A percentile compares a stretch with the other conserved stretches of the same genome.
Evolutionary conservation across 495 filamentous ascomycete genomes (phyloP).

Genomic region (Neurospora terricola): DNA sequence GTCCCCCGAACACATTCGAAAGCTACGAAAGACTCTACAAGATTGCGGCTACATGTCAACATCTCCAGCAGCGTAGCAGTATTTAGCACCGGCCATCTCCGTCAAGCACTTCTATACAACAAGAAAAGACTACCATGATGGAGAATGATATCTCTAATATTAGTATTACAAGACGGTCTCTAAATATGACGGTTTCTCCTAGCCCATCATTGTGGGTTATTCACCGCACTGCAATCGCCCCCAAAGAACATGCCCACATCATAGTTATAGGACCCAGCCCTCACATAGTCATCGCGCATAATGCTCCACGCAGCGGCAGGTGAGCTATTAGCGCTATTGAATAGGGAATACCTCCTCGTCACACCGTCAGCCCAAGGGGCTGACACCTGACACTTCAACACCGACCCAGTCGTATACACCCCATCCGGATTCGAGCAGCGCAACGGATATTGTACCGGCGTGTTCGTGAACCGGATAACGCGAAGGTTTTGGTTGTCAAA

Average conservation of each 20-base stretch:
- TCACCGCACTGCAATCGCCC: background rate
- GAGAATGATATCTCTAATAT: background rate
- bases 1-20: conserved; percentile 38
- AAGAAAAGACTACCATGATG: no score
- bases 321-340: background rate
- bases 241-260: background rate
- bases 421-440: background rate
- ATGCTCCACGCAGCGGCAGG: background rate
- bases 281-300: background rate
- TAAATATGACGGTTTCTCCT: background rate
- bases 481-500: background rate
- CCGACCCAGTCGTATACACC: background rate
- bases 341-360: background rate
- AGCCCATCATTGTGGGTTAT: background rate
- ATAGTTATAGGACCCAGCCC: background rate
- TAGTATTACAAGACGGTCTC: background rate
- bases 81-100: background rate
- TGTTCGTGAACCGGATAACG: background rate
- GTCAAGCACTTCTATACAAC: background rate
- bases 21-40: conserved; percentile 23
- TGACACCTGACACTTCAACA: background rate
- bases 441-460: background rate
- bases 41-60: background rate
- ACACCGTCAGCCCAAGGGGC: background rate
- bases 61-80: background rate